Base-by-base conservation (phyloP, 2,329 filamentous ascomycete genomes). In the Alternaria infectoria region DNA sequence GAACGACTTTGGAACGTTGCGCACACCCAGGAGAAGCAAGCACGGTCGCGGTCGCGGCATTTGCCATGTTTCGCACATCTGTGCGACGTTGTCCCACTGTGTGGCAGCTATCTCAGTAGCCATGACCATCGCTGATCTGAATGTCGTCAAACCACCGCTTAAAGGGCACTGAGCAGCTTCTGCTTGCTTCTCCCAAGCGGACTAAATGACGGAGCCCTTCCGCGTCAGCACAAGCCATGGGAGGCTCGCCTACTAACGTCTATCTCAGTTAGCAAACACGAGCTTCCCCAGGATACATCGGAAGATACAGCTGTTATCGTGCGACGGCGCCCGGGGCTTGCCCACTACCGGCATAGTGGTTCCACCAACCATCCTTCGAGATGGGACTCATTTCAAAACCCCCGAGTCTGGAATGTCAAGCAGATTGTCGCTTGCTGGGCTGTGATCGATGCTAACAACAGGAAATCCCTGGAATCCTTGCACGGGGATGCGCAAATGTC, bases 281-380 rank as follows among this genome's bases (percentile, higher is more conserved):
- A 65, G 47, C 58, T 69, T 65, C 68, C 67, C 70, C 69, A 73
- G 65, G 67, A 69, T 72, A 51, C 65, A 67, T 61, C 63, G 58
- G 54, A 51, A 51, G 58, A 57, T 15, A 58, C 58, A 58, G 28
- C 69, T 64, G 51, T 50, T 64, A 49, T 69, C 47, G 69, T 69
- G 61, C 62, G 61, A 69, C 60, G 63, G 50, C 54, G 46, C 64
- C 64, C 62, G 61, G 50, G 61, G 61, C 63, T 59, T 60, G 57
- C 54, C 66, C 62, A n/a, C 26, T 45, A 59, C 58, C 23, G 54
- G 59, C n/a, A n/a, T 61, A 54, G 54, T 66, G 61, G 72, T 74
- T 72, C 72, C 72, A 74, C 72, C 68, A 72, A 73, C 69, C 26
- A 57, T 68, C 68, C 66, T 69, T 68, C 54, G 61, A 36, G 63